Evolutionary conservation across 116 monocot genomes (phyloP).

Genomic region (Papilionanthe hybrid): DNA sequence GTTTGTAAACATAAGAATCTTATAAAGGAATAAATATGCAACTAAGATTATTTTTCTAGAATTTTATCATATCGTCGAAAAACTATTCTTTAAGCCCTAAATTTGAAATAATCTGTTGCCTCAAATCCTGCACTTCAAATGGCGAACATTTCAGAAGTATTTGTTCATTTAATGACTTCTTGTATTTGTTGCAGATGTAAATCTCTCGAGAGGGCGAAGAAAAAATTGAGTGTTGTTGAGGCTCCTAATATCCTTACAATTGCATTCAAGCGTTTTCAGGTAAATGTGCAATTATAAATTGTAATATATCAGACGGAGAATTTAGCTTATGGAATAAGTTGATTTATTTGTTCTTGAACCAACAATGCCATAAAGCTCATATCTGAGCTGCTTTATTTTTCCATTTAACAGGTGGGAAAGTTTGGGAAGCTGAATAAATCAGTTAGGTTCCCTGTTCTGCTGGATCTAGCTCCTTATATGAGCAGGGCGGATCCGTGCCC

Average conservation of each 20-base stretch:
- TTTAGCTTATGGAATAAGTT: no score
- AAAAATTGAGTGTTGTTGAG: constrained; percentile 66
- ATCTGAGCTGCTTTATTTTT: not conserved
- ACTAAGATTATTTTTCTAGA: no score
- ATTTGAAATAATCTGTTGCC: no score
- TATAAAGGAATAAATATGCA: no score
- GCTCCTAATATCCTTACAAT: constrained; percentile 94
- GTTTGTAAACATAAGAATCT: no score
- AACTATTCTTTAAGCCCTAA: no score
- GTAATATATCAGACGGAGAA: not conserved
- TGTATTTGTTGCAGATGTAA: constrained; percentile 52
- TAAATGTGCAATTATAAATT: constrained; percentile 11
- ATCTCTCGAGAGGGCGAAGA: constrained; percentile 80
- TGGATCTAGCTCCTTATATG: constrained; percentile 66
- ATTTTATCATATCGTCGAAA: no score
- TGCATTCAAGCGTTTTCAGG: constrained; percentile 91
- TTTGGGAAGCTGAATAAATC: constrained; percentile 86
- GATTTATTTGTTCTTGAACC: no score
- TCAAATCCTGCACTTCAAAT: not conserved
- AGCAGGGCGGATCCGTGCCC: constrained; percentile 38
- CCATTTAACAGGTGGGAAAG: constrained; percentile 68
- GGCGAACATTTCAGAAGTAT: not conserved
- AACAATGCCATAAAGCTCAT: no score
- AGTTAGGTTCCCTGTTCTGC: constrained; percentile 56
- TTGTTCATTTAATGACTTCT: not conserved